Evolutionary conservation across 306 rosid genomes (phyloP).

Genomic region (Comarum palustre): DNA sequence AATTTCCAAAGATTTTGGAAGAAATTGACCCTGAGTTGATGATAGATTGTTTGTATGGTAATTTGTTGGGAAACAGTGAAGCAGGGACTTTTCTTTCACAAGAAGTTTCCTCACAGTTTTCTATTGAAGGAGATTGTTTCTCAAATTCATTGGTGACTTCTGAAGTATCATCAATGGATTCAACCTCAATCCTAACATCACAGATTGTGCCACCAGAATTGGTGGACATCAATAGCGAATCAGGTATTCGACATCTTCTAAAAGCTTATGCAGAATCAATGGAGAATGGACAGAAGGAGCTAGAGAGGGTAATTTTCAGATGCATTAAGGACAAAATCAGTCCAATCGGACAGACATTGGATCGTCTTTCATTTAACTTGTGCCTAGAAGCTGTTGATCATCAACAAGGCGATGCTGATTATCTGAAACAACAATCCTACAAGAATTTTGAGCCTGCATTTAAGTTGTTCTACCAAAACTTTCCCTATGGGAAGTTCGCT

Average conservation of each 20-base stretch:
- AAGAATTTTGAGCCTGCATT: conserved; percentile 34
- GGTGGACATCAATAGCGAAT: conserved; percentile 44
- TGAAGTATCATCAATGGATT: conserved; percentile 34
- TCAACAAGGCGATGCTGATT: conserved; percentile 22
- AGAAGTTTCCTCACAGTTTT: conserved; percentile 26
- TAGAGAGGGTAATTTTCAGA: conserved; percentile 35
- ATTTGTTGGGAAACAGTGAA: conserved; percentile 35
- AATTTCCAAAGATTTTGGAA: conserved; percentile 33
- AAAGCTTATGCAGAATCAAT: conserved; percentile 47
- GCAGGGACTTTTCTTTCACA: conserved; percentile 23
- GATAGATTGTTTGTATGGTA: conserved; percentile 10
- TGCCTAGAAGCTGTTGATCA: conserved; percentile 23
- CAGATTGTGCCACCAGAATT: conserved; percentile 33
- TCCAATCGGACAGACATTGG: conserved; percentile 47
- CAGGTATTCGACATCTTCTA: conserved; percentile 44
- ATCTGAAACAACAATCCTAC: conserved; percentile 46
- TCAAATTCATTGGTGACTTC: conserved; percentile 40
- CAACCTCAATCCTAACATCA: conserved; percentile 24
- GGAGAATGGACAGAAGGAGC: conserved; percentile 39
- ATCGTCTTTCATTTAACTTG: conserved; percentile 48
- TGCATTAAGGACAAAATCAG: conserved; percentile 41
- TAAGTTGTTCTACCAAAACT: conserved; percentile 42
- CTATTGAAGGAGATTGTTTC: conserved; percentile 25
- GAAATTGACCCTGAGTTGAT: conserved; percentile 25
- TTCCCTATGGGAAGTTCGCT: conserved; percentile 47